Evolutionary conservation across 2,329 filamentous ascomycete species (phyloP).

Genomic region (Delphinella strobiligena): DNA sequence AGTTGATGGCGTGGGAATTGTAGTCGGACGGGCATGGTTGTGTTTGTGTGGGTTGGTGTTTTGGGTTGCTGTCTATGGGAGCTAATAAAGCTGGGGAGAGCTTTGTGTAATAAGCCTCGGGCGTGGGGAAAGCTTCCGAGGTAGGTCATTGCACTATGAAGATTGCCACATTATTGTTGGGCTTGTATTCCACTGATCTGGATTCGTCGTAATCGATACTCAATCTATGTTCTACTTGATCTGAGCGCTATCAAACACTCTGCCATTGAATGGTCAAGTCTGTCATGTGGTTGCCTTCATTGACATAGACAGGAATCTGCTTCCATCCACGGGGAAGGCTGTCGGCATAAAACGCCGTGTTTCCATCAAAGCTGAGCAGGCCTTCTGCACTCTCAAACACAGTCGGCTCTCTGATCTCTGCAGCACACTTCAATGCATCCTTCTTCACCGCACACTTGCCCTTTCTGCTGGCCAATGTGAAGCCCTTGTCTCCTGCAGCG

Average conservation of each 20-base stretch:
- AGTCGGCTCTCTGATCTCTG: slow-evolving; percentile 29
- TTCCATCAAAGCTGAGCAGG: slow-evolving; percentile 26
- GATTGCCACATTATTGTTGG: no score
- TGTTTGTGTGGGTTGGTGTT: no score
- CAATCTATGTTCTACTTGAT: no score
- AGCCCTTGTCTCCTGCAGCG: slow-evolving; percentile 27
- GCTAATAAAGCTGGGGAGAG: no score
- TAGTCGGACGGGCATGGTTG: no score
- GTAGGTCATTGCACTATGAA: no score
- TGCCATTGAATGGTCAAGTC: slow-evolving; percentile 28
- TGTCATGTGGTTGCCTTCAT: slow-evolving; percentile 16
- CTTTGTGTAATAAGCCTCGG: no score
- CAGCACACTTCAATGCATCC: slow-evolving; percentile 44
- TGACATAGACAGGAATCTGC: slow-evolving; percentile 32
- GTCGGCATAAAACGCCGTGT: slow-evolving; percentile 31
- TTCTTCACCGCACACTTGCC: slow-evolving; percentile 45
- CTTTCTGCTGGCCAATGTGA: slow-evolving; percentile 47
- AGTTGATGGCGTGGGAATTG: not conserved
- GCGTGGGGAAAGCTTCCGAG: no score
- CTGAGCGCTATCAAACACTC: slow-evolving; percentile 12
- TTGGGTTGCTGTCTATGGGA: no score
- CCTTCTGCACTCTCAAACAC: slow-evolving; percentile 27
- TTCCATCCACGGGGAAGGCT: slow-evolving; percentile 28
- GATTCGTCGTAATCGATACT: no score
- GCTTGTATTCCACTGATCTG: no score